A percentile compares a stretch with the other conserved stretches of the same genome.
These are phyloP conservation scores for Tricholoma sp. DNA, from an alignment of 768 basidiomycete genomes.

Conservation along the genomic window DNA sequence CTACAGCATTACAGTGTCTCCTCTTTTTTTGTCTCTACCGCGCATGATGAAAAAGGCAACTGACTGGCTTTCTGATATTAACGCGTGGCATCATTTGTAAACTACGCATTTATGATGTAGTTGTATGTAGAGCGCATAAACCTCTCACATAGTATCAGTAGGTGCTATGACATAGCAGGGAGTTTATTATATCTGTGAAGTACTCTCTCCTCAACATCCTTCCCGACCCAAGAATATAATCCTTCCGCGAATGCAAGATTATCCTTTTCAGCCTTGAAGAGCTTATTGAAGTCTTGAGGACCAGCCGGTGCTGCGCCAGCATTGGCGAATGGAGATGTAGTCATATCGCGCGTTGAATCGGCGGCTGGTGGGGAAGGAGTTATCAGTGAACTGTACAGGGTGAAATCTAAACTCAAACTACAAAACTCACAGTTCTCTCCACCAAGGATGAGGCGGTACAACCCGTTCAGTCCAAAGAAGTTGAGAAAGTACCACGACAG, in stretches of 20 bases:
- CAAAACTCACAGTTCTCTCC: slow-evolving; percentile 72
- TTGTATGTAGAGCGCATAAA: slow-evolving; percentile 13
- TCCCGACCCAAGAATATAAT: slow-evolving; percentile 76
- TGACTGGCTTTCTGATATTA: not conserved
- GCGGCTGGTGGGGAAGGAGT: slow-evolving; percentile 47
- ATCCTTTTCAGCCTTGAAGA: slow-evolving; percentile 89
- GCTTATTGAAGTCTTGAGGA: slow-evolving; percentile 81
- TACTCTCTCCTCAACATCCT: slow-evolving; percentile 75
- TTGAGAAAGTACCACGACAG: slow-evolving; percentile 99
- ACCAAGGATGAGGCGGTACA: slow-evolving; percentile 92
- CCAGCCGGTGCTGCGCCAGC: slow-evolving; percentile 46
- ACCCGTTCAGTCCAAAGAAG: slow-evolving; percentile 94
- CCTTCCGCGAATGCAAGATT: slow-evolving; percentile 91
- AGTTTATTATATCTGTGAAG: slow-evolving; percentile 73
- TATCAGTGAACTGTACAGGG: slow-evolving; percentile 1
- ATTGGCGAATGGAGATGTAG: slow-evolving; percentile 60
- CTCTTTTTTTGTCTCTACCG: not conserved
- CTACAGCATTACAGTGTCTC: not conserved
- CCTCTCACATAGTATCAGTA: not conserved
- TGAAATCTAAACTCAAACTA: not conserved
- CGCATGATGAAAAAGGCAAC: not conserved
- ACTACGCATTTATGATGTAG: slow-evolving; percentile 22
- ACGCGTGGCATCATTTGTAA: not conserved
- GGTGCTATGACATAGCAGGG: slow-evolving; percentile 24
- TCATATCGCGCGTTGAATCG: slow-evolving; percentile 73